Evolutionary conservation across 2,329 filamentous ascomycete species (phyloP).

Genomic region (Exophiala calicioides): DNA sequence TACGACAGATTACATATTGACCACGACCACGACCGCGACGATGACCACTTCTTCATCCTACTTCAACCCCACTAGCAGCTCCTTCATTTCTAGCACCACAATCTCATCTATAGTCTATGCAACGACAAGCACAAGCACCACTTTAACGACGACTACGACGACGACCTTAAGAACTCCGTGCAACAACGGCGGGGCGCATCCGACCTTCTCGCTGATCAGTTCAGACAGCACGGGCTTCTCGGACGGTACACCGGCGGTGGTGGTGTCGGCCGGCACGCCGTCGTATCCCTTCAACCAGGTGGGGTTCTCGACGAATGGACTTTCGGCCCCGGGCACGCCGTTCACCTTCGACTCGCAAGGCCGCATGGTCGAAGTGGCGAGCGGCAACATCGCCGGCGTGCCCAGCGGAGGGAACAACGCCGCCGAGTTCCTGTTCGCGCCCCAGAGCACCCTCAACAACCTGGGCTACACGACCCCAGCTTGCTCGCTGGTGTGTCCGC

Average conservation of each 20-base stretch:
- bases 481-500: conserved; percentile 3
- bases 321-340: conserved; percentile 1
- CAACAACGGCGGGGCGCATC: conserved; percentile 3
- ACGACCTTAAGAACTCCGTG: neutral
- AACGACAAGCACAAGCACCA: neutral
- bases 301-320: neutral
- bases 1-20: no score
- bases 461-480: neutral
- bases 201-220: conserved; percentile 10
- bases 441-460: conserved; percentile 1
- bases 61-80: neutral
- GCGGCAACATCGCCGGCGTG: neutral
- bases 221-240: conserved; percentile 1
- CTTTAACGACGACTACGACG: neutral
- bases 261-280: neutral
- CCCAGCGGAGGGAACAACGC: neutral
- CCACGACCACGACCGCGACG: neutral
- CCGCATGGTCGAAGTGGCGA: neutral
- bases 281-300: conserved; percentile 4
- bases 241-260: neutral
- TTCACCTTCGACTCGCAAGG: conserved; percentile 8
- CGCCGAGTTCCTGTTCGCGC: conserved; percentile 1
- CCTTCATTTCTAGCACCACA: neutral
- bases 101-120: neutral
- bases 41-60: neutral